Percentiles rank a stretch among this genome's conserved stretches.
phyloP scores from a whole-genome alignment of 2,329 filamentous ascomycete genomes.

The Bipolaris cookei region DNA sequence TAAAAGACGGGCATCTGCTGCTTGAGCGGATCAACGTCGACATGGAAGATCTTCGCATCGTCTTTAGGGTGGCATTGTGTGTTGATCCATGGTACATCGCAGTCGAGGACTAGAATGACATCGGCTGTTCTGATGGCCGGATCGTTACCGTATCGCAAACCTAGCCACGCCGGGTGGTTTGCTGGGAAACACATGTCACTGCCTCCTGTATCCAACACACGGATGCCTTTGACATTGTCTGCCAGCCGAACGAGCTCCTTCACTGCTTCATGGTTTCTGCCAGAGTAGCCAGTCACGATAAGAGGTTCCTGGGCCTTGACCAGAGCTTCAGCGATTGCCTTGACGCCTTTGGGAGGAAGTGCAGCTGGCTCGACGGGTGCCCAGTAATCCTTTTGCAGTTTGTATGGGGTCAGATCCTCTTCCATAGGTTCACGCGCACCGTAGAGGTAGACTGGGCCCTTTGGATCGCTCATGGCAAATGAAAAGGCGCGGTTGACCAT shows the following conservation, averaged over 20 bases:
- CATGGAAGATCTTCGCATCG: slow-evolving; percentile 66
- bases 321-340: slow-evolving; percentile 67
- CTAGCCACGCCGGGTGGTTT: slow-evolving; percentile 62
- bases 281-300: slow-evolving; percentile 73
- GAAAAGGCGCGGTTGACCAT: slow-evolving; percentile 84
- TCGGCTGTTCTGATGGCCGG: slow-evolving; percentile 78
- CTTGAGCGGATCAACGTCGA: slow-evolving; percentile 72
- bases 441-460: slow-evolving; percentile 79
- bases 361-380: slow-evolving; percentile 71
- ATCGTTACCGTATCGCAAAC: slow-evolving; percentile 76
- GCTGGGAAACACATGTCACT: slow-evolving; percentile 79
- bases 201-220: slow-evolving; percentile 77
- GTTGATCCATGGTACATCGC: slow-evolving; percentile 93
- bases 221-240: slow-evolving; percentile 69
- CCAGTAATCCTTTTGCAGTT: slow-evolving; percentile 73
- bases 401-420: slow-evolving; percentile 70
- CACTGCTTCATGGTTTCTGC: slow-evolving; percentile 70
- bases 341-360: slow-evolving; percentile 61
- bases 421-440: slow-evolving; percentile 83
- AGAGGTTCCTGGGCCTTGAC: slow-evolving; percentile 70
- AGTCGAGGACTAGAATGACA: slow-evolving; percentile 83
- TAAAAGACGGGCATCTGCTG: slow-evolving; percentile 66
- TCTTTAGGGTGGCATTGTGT: slow-evolving; percentile 69
- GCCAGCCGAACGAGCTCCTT: slow-evolving; percentile 70
- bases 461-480: slow-evolving; percentile 77